Evolutionary conservation across 2,329 filamentous ascomycete genomes (phyloP), one percentile per base, ranked within the genome.

Genomic region (Orbilia oligospora): DNA sequence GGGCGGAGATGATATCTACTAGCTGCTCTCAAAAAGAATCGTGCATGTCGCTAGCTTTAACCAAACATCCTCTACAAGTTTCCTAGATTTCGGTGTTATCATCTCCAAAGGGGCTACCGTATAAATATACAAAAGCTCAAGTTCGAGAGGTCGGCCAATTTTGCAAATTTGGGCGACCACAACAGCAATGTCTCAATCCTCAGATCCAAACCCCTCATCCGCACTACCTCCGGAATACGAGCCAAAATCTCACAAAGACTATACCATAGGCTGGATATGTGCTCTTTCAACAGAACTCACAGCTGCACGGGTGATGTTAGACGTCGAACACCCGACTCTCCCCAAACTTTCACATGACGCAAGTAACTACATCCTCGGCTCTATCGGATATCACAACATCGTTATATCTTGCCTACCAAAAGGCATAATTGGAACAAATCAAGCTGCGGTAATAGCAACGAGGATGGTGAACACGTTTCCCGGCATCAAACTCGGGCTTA

Each of bases 401-500:
- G 83, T 83, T 8, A 82, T 84, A 48, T 81, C 81, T 14, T 83
- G 82, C 58, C 65, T 84, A 1, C 83, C 82, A 5, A 80, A 80
- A 20, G 83, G 85, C n/a, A 36, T 36, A 12, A 36, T 36, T 36
- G 85, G 85, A 4, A 84, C 72, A 14, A 82, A 61, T 44, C 56
- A 83, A 0, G 83, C 84, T 0, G 83, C 84, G 16, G 79, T 76
- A 1, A 82, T 83, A 1, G 84, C 83, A 0, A 81, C 70, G 20
- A 77, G 82, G 24, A 84, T 30, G 27, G 27, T 85, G n/a, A 58
- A 71, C 3, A 82, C 81, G 1, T 86, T 85, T 71, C 78, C 80
- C 5, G 67, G 69, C 27, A 84, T 86, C 38, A 82, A 80, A n/a
- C 82, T 86, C 48, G 84, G 83, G 1, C 81, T 87, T 0, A 83